Base-by-base conservation (phyloP, 768 basidiomycete species). In the Naematelia encephala region DNA sequence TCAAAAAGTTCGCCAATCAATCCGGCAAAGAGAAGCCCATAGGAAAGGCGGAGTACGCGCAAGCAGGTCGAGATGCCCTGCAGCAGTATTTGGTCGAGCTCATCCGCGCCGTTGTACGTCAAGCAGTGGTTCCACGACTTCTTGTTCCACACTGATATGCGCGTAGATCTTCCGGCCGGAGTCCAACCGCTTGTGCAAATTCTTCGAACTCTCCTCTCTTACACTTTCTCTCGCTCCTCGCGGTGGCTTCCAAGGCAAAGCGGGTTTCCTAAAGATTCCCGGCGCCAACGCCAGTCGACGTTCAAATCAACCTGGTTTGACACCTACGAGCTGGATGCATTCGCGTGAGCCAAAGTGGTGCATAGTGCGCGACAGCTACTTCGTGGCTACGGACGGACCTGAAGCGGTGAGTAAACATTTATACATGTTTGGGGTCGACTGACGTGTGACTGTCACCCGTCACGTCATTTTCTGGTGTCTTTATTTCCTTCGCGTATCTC, bases 121-220 rank as follows among this genome's bases (percentile, higher is more conserved):
- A 12, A 42, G 39, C 25, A 59, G 4, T 21, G 26, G 21, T 28
- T n/a, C 25, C 19, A 2, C 42, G 13, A 13, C 29, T 39, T 28
- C 16, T 2, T 47, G 46, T 5, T 10, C 25, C 19, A 47, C 39
- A 43, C 39, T n/a, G 39, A 12, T 11, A 19, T 47, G 27, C 19
- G 16, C 2, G 34, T 50, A 94, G 92, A 96, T 98, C 89, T 96
- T 94, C 78, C 90, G 92, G 69, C 90, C 93, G 0, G 85, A 91
- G 21, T 84, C 90, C 0, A 97, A 97, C 70, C 85, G 93, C 29
- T 79, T 99, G 0, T 86, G 87, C 43, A 86, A 86, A 4, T 99
- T 97, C 77, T 82, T 99, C 48, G 96, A 99, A 76, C 82, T 98
- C 45, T 92, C 89, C 45, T 86, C 93, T 0, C 80, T 98, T 25